Evolutionary conservation across 129 eudicot genomes (phyloP).

Genomic region (Chrysanthemum seticuspe): DNA sequence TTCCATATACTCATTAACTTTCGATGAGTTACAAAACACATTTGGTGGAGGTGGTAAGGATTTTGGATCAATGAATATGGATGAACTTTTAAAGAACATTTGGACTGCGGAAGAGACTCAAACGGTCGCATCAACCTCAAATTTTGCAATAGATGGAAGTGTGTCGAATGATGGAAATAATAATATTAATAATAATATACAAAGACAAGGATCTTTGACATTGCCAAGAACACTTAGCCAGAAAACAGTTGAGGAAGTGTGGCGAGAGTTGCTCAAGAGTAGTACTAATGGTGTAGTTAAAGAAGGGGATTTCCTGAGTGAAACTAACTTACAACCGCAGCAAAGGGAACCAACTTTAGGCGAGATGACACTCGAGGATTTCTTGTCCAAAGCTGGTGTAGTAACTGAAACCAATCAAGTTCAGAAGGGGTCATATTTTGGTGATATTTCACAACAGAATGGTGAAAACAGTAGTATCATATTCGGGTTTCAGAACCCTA

Average conservation of each 20-base stretch:
- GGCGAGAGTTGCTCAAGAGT: constrained; percentile 64
- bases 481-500: constrained; percentile 60
- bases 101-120: constrained; percentile 88
- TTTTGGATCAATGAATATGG: constrained; percentile 96
- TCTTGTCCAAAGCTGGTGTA: constrained; percentile 71
- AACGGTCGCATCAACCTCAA: constrained; percentile 43
- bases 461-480: constrained; percentile 37
- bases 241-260: constrained; percentile 90
- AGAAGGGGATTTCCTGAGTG: constrained; percentile 41
- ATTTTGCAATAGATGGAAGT: constrained; percentile 37
- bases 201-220: constrained; percentile 77
- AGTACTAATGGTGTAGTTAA: constrained; percentile 35
- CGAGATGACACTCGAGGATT: constrained; percentile 90
- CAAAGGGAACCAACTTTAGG: constrained; percentile 71
- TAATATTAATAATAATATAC: constrained; percentile 33
- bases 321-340: constrained; percentile 37
- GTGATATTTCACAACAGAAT: constrained; percentile 34
- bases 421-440: constrained; percentile 39
- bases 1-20: constrained; percentile 72
- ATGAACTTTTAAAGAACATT: constrained; percentile 75
- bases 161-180: constrained; percentile 16
- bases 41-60: constrained; percentile 72
- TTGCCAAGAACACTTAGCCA: constrained; percentile 87
- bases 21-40: constrained; percentile 78
- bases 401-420: constrained; percentile 58